Percentiles rank a stretch among this genome's conserved stretches.
Conservation (phyloP, 345 rosid species). For the Euclidium syriacum region DNA sequence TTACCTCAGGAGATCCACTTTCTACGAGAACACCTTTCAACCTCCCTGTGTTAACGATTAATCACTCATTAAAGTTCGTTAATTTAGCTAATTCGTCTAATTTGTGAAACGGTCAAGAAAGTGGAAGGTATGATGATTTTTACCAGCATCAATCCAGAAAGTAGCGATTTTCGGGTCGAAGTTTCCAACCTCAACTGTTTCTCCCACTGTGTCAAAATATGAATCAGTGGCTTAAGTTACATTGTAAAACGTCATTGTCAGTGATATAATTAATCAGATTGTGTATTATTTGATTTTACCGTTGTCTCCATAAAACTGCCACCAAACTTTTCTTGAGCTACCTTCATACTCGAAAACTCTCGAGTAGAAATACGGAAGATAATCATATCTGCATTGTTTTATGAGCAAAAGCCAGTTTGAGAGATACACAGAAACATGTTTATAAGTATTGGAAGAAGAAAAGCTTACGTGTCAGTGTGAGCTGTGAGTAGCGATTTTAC, state of each 20-base stretch:
- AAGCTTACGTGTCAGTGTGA: slow-evolving; percentile 63
- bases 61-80: slow-evolving; percentile 11
- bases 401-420: slow-evolving; percentile 5
- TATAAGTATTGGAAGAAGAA: slow-evolving; percentile 1
- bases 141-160: slow-evolving; percentile 95
- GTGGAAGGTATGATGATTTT: not conserved
- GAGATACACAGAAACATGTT: not conserved
- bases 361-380: slow-evolving; percentile 87
- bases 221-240: slow-evolving; percentile 14
- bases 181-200: slow-evolving; percentile 74
- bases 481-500: slow-evolving; percentile 65
- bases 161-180: slow-evolving; percentile 92
- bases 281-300: slow-evolving; percentile 36
- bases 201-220: slow-evolving; percentile 69
- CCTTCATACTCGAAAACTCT: slow-evolving; percentile 94
- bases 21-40: slow-evolving; percentile 92
- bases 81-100: not conserved
- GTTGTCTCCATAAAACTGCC: slow-evolving; percentile 94
- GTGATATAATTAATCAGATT: not conserved
- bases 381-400: slow-evolving; percentile 64
- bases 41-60: slow-evolving; percentile 50
- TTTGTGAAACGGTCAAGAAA: not conserved
- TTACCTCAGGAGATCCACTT: slow-evolving; percentile 95
- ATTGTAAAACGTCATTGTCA: not conserved
- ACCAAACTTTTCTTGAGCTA: slow-evolving; percentile 86